Evolutionary conservation across 371 early-diverging fungal species (phyloP).

Genomic region (Dinochytrium kinnereticum): DNA sequence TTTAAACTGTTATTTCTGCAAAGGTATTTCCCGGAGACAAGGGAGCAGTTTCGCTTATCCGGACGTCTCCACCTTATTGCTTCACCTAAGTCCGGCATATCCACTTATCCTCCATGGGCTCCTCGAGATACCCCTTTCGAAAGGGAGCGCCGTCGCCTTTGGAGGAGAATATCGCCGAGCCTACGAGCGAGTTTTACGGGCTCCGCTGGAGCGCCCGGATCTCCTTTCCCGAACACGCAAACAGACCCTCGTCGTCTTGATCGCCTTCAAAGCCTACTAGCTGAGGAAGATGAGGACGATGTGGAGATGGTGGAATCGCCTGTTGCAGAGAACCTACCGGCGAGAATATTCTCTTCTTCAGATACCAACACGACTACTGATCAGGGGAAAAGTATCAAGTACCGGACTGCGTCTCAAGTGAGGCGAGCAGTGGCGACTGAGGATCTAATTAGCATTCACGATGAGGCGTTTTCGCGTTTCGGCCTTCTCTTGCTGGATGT

Average conservation of each 20-base stretch:
- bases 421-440: not conserved
- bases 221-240: not conserved
- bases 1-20: not conserved
- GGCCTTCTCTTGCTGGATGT: constrained; percentile 25
- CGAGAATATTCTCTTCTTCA: too few relatives aligned
- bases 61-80: constrained; percentile 17
- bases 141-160: constrained; percentile 15
- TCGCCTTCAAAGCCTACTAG: not conserved
- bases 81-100: not conserved
- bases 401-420: not conserved
- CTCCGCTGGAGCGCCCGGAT: not conserved
- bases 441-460: constrained; percentile 3
- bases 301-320: constrained; percentile 3
- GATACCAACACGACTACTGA: not conserved
- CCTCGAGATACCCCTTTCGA: constrained; percentile 20
- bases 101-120: constrained; percentile 20
- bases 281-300: constrained; percentile 11
- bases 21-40: constrained; percentile 28
- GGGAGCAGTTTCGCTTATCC: constrained; percentile 26
- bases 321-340: not conserved
- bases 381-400: not conserved
- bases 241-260: not conserved
- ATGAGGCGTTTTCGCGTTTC: constrained; percentile 21
- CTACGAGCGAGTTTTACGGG: constrained; percentile 19
- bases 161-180: constrained; percentile 14